Conservation (phyloP, 129 eudicot genomes). For the Chrysanthemum seticuspe region DNA sequence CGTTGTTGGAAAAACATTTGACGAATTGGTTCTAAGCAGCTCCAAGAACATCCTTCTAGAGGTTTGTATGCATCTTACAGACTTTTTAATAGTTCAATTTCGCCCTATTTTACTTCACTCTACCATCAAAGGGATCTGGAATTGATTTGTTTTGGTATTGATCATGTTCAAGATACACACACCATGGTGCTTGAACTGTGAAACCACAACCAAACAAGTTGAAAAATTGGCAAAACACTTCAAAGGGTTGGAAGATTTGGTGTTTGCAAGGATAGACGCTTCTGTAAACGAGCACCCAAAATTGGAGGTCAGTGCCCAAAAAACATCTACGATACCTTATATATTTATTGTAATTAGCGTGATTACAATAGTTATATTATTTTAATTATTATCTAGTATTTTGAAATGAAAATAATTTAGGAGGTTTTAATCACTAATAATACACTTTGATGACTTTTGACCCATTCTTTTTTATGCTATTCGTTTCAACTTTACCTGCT, state of each 20-base stretch:
- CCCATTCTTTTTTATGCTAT: too few species aligned
- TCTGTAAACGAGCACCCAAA: slow-evolving; percentile 16
- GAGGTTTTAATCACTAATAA: too few species aligned
- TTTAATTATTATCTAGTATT: too few species aligned
- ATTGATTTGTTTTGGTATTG: not conserved
- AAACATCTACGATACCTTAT: too few species aligned
- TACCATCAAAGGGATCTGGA: not conserved
- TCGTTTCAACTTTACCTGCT: too few species aligned
- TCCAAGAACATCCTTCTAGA: slow-evolving; percentile 72
- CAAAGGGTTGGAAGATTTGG: slow-evolving; percentile 49
- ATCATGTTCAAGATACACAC: slow-evolving; percentile 65
- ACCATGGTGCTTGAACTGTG: slow-evolving; percentile 78
- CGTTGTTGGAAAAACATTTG: slow-evolving; percentile 88
- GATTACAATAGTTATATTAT: too few species aligned
- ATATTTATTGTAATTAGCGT: too few species aligned
- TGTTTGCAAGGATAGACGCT: slow-evolving; percentile 60
- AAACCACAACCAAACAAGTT: slow-evolving; percentile 72
- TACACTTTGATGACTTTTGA: too few species aligned
- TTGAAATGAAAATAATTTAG: too few species aligned
- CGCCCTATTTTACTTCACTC: not conserved
- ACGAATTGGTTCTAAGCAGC: slow-evolving; percentile 62
- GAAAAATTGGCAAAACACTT: slow-evolving; percentile 77
- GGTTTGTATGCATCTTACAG: slow-evolving; percentile 39
- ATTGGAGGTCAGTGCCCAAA: slow-evolving; percentile 30
- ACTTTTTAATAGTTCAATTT: not conserved